Conservation (phyloP, 1,139 yeast genomes). For the Yueomyces sp. region DNA sequence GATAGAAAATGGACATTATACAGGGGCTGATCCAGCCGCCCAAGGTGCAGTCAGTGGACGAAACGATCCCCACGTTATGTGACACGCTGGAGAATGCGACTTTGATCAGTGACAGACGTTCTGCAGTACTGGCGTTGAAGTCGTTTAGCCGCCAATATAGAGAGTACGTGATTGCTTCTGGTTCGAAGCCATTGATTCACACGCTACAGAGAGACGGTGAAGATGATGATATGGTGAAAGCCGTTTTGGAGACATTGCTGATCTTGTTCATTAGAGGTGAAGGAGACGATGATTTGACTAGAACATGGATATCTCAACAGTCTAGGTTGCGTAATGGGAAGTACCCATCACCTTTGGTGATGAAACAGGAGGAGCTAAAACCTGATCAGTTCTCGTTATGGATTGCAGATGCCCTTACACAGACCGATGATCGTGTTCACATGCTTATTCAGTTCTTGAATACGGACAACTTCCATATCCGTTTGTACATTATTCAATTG, state of each 20-base stretch:
- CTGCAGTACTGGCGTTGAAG: conserved; percentile 83
- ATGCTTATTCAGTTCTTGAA: conserved; percentile 46
- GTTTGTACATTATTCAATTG: conserved; percentile 71
- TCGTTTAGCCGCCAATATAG: conserved; percentile 83
- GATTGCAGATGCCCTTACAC: conserved; percentile 91
- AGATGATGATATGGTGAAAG: conserved; percentile 65
- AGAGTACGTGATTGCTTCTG: conserved; percentile 83
- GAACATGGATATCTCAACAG: conserved; percentile 60
- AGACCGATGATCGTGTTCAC: conserved; percentile 46
- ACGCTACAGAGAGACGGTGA: conserved; percentile 55
- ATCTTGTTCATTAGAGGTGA: conserved; percentile 66
- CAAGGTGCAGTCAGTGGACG: conserved; percentile 57
- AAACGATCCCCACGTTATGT: conserved; percentile 79
- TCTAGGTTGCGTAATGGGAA: conserved; percentile 71
- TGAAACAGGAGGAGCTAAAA: conserved; percentile 36
- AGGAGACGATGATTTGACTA: conserved; percentile 38
- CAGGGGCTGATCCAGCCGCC: conserved; percentile 40
- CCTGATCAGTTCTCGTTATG: conserved; percentile 83
- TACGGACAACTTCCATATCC: conserved; percentile 58
- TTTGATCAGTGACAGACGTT: conserved; percentile 71
- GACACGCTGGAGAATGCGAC: conserved; percentile 80
- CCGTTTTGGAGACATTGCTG: conserved; percentile 73
- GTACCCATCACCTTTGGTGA: conserved; percentile 66
- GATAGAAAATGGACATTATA: conserved; percentile 31
- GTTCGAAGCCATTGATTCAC: conserved; percentile 60